Conservation (phyloP, 2,329 filamentous ascomycete genomes). For the Colletotrichum sidae region DNA sequence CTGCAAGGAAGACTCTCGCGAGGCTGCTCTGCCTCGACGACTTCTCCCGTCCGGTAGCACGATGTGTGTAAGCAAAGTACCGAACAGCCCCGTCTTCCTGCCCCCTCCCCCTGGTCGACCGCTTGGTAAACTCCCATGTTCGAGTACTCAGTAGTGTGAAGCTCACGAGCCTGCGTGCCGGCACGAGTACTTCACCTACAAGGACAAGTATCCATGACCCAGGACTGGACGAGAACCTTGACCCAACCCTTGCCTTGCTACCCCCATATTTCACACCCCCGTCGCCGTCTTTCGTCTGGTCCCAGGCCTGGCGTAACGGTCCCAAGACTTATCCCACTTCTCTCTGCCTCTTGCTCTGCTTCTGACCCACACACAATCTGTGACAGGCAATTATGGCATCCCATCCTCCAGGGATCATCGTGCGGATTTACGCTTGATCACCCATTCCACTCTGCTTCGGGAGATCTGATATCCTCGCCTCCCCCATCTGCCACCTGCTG, state of each 20-base stretch:
- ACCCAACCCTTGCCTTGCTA: slow-evolving; percentile 32
- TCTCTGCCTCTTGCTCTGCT: slow-evolving; percentile 16
- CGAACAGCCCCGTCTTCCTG: too few relatives aligned
- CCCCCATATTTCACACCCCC: slow-evolving; percentile 35
- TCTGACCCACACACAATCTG: slow-evolving; percentile 65
- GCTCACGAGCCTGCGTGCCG: too few relatives aligned
- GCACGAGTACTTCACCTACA: too few relatives aligned
- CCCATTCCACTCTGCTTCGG: slow-evolving; percentile 51
- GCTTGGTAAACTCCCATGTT: too few relatives aligned
- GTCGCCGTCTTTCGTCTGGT: slow-evolving; percentile 39
- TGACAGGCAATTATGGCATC: slow-evolving; percentile 62
- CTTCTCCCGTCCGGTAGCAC: too few relatives aligned
- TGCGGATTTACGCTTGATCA: slow-evolving; percentile 64
- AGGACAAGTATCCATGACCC: slow-evolving; percentile 15
- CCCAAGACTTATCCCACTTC: slow-evolving; percentile 32
- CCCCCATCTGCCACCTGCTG: slow-evolving; percentile 34
- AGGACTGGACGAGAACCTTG: slow-evolving; percentile 29
- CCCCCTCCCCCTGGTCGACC: too few relatives aligned
- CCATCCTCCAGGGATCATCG: slow-evolving; percentile 56
- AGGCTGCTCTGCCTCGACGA: too few relatives aligned
- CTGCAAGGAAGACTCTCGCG: too few relatives aligned
- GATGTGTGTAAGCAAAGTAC: too few relatives aligned
- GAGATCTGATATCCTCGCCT: slow-evolving; percentile 44
- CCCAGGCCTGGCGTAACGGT: slow-evolving; percentile 41
- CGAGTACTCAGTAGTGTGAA: too few relatives aligned